Percentiles rank a stretch among this genome's conserved stretches.
These are phyloP conservation scores for Cordyceps tenuipes DNA, from an alignment of 2,329 filamentous ascomycete species.

Conservation along the genomic window DNA sequence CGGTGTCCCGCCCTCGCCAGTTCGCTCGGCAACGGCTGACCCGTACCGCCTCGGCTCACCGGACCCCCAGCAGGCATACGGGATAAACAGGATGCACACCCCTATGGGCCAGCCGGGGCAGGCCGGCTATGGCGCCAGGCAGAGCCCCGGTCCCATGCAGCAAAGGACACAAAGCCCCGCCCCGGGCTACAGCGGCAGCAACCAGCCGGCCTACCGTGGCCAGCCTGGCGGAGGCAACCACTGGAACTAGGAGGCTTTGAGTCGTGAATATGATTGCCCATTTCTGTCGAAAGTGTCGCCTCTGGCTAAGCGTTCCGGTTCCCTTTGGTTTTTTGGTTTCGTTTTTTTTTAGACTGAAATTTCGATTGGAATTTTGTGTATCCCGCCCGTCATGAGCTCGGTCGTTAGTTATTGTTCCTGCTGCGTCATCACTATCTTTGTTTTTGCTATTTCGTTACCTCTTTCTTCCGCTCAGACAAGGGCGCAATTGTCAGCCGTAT, in stretches of 20 bases:
- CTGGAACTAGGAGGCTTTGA: background rate
- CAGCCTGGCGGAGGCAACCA: constrained; percentile 2
- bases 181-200: constrained; percentile 1
- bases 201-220: constrained; percentile 7
- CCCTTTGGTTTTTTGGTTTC: background rate
- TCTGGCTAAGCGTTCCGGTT: background rate
- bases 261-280: background rate
- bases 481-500: background rate
- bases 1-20: constrained; percentile 4
- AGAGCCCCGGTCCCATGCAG: constrained; percentile 11
- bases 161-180: constrained; percentile 10
- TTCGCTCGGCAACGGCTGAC: constrained; percentile 9
- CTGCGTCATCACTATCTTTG: background rate
- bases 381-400: constrained; percentile 6
- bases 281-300: background rate
- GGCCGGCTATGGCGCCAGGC: background rate
- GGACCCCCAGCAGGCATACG: constrained; percentile 12
- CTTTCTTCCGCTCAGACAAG: background rate
- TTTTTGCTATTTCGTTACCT: background rate
- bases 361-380: background rate
- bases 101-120: constrained; percentile 11
- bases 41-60: constrained; percentile 14
- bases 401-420: background rate
- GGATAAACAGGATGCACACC: constrained; percentile 10
- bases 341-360: background rate